Evolutionary conservation across 176 grass and related monocot species (phyloP).

Genomic region (Rhipidocladum racemiflorum): DNA sequence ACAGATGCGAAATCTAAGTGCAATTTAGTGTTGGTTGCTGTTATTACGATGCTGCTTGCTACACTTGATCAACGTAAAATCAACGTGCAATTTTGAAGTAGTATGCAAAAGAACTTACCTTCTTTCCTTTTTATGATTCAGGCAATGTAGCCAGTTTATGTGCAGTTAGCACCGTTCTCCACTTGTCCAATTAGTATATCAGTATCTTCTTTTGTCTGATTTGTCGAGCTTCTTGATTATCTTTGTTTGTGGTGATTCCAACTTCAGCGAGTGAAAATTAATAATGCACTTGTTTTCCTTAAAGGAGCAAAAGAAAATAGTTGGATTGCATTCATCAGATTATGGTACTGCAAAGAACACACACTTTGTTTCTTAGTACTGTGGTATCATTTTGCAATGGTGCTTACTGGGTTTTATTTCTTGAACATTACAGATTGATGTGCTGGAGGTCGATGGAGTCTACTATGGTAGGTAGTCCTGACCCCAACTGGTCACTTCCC

Average conservation of each 20-base stretch:
- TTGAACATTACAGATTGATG: slow-evolving; percentile 74
- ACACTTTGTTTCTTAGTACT: background rate
- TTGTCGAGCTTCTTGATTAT: background rate
- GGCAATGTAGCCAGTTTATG: background rate
- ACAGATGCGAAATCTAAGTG: background rate
- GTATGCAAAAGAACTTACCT: background rate
- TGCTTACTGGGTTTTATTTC: slow-evolving; percentile 23
- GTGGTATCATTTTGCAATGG: background rate
- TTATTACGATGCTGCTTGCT: background rate
- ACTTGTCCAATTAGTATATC: background rate
- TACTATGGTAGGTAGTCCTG: slow-evolving; percentile 63
- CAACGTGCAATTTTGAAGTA: background rate
- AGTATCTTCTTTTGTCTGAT: background rate
- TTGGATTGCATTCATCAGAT: background rate
- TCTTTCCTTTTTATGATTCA: background rate
- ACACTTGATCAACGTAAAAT: background rate
- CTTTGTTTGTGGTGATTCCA: background rate
- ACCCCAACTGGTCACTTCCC: background rate
- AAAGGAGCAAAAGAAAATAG: background rate
- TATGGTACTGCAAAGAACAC: background rate
- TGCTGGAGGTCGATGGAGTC: slow-evolving; percentile 84
- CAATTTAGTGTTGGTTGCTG: background rate
- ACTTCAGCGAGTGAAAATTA: background rate
- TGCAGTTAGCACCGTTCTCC: background rate
- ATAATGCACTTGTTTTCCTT: background rate